A percentile compares a stretch with the other conserved stretches of the same genome.
These are phyloP conservation scores for Elsinoe ampelina DNA, from an alignment of 2,329 filamentous ascomycete species.

Conservation along the genomic window DNA sequence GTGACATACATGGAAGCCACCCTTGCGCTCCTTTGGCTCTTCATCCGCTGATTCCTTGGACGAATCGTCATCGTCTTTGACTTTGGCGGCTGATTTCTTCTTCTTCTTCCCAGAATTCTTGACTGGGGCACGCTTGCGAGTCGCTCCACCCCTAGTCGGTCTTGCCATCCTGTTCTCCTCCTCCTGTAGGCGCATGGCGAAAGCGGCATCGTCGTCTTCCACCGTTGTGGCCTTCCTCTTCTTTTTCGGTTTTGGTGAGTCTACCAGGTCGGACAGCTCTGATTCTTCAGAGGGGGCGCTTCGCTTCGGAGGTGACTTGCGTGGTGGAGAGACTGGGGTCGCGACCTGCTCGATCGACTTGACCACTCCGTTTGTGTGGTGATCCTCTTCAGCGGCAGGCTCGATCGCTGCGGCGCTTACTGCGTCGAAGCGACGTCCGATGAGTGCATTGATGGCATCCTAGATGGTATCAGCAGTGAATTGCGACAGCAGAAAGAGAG, in stretches of 20 bases:
- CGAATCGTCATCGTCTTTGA: conserved; percentile 70
- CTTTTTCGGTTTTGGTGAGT: conserved; percentile 37
- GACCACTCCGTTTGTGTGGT: conserved; percentile 29
- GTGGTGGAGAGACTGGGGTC: conserved; percentile 15
- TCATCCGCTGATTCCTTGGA: conserved; percentile 56
- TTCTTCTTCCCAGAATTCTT: conserved; percentile 63
- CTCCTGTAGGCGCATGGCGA: conserved; percentile 81
- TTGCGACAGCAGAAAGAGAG: not conserved
- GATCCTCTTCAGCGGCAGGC: conserved; percentile 23
- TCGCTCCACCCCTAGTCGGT: conserved; percentile 65
- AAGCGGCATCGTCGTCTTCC: conserved; percentile 71
- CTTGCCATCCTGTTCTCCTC: conserved; percentile 62
- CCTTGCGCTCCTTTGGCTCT: conserved; percentile 59
- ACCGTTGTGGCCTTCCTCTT: conserved; percentile 55
- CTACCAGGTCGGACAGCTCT: conserved; percentile 33
- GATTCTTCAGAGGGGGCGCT: conserved; percentile 28
- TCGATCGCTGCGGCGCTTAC: conserved; percentile 24
- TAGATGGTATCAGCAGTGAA: conserved; percentile 22
- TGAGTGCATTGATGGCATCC: conserved; percentile 38
- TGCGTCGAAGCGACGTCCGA: conserved; percentile 43
- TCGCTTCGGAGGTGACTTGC: conserved; percentile 31
- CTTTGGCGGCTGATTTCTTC: conserved; percentile 64
- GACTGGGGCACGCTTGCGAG: conserved; percentile 43
- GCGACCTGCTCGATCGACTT: conserved; percentile 18
- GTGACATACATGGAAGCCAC: conserved; percentile 70